Conservation (phyloP, 192 early-diverging fungal genomes). For the Coemansia sp. region DNA sequence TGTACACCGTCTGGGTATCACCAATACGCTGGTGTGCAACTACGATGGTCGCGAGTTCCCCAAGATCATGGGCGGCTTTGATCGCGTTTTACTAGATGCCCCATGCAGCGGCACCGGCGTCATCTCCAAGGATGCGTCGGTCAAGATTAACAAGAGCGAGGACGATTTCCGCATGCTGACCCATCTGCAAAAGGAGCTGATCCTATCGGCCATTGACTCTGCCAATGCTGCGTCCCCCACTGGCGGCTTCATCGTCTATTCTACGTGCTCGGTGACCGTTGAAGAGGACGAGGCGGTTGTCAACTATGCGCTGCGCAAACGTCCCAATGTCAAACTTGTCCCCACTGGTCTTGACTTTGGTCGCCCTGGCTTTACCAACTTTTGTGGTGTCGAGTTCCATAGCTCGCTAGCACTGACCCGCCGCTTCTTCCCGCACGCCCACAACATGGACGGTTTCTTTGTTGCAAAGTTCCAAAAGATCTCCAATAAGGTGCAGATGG, state of each 20-base stretch:
- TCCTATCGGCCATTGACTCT: conserved; percentile 95
- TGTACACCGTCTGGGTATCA: conserved; percentile 84
- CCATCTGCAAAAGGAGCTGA: conserved; percentile 93
- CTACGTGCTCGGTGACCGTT: conserved; percentile 96
- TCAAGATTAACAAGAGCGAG: conserved; percentile 93
- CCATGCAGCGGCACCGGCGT: conserved; percentile 99
- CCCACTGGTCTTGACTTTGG: conserved; percentile 90
- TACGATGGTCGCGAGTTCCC: conserved; percentile 99
- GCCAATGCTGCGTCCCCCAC: conserved; percentile 90
- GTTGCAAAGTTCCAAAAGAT: conserved; percentile 97
- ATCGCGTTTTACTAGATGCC: conserved; percentile 94
- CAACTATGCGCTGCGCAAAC: conserved; percentile 90
- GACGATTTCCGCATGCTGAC: conserved; percentile 92
- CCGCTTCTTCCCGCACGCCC: conserved; percentile 94
- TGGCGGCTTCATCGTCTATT: conserved; percentile 96
- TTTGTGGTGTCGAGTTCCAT: conserved; percentile 87
- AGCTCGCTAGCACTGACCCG: conserved; percentile 76
- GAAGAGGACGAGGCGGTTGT: conserved; percentile 99
- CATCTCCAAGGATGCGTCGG: conserved; percentile 95
- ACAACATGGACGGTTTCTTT: conserved; percentile 99
- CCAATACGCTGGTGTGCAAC: conserved; percentile 88
- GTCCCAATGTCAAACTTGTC: conserved; percentile 93
- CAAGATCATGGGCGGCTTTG: conserved; percentile 94
- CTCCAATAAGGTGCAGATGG: conserved; percentile 69
- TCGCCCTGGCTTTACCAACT: conserved; percentile 85